Percentiles rank a stretch among this genome's conserved stretches.
These are phyloP conservation scores for Xylaria grammica DNA, from an alignment of 495 filamentous ascomycete genomes.

Conservation along the genomic window DNA sequence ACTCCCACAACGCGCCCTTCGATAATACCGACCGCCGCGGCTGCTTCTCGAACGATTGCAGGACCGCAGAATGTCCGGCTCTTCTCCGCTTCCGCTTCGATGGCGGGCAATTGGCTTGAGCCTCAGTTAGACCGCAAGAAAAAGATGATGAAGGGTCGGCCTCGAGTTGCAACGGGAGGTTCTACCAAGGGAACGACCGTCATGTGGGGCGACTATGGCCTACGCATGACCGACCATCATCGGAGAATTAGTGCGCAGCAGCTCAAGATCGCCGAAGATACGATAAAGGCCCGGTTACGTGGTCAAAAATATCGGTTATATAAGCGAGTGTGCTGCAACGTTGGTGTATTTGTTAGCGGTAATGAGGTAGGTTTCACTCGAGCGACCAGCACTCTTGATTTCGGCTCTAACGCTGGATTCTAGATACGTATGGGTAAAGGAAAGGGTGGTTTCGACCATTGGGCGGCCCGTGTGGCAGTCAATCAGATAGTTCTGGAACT, in stretches of 20 bases:
- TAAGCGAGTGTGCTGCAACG: slow-evolving; percentile 86
- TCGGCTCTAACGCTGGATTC: slow-evolving; percentile 19
- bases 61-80: slow-evolving; percentile 52
- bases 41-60: slow-evolving; percentile 25
- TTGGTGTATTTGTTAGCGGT: slow-evolving; percentile 92
- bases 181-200: slow-evolving; percentile 92
- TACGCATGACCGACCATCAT: slow-evolving; percentile 93
- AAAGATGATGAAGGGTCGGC: slow-evolving; percentile 89
- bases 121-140: slow-evolving; percentile 74
- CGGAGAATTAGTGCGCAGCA: slow-evolving; percentile 86
- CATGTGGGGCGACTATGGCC: slow-evolving; percentile 92
- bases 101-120: slow-evolving; percentile 74
- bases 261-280: slow-evolving; percentile 87
- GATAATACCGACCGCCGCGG: slow-evolving; percentile 35
- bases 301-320: slow-evolving; percentile 93
- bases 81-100: slow-evolving; percentile 74
- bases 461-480: slow-evolving; percentile 85
- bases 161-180: slow-evolving; percentile 87
- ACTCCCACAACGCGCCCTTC: slow-evolving; percentile 35
- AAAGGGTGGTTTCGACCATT: slow-evolving; percentile 96
- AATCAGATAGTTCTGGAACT: slow-evolving; percentile 91
- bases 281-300: slow-evolving; percentile 84
- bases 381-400: background rate
- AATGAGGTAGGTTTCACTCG: slow-evolving; percentile 69
- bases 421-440: slow-evolving; percentile 96